Base-by-base conservation (phyloP, 1,284 basidiomycete species). In the Testicularia cyperi region DNA sequence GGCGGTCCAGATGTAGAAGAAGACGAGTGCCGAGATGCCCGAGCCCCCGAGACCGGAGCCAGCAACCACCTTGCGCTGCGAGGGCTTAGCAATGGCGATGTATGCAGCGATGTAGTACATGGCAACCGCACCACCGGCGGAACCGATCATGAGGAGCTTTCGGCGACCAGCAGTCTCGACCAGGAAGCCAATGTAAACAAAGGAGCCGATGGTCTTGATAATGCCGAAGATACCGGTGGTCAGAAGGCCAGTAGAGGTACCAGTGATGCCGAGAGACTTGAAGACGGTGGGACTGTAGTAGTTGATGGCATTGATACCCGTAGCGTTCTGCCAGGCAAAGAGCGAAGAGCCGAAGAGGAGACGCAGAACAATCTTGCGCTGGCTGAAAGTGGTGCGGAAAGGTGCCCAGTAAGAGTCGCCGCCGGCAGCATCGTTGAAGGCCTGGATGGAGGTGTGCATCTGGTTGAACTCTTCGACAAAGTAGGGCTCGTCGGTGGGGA, bases 161-260 rank as follows among this genome's bases (percentile, higher is more conserved):
- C 80, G 78, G 19, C 86, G 82, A 21, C 86, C 86, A 18, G 84
- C 64, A 42, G 84, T 81, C 73, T 88, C 86, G 22, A 88, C 81
- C 20, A 78, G 41, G 56, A 74, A 51, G 47, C 75, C 66, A 42
- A 73, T 70, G 81, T 83, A 88, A 38, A 88, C 80, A 21, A 87
- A 83, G 2, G 85, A 83, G 7, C 86, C 85, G 47, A 87, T 83
- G 0, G 86, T 87, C 10, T 86, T 85, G 49, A 88, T 78, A 74
- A 90, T 83, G 35, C 88, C 88, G 45, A 89, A 88, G 10, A 90
- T 84, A 38, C 88, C 88, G 9, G 88, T 90, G 2, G 88, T 86
- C 6, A 60, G 42, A 2, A 88, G 80, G 26, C 80, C 81, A 0
- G 85, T 79, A 14, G 42, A 46, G 1, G 56, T 51, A 5, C 77